Percentiles rank a stretch among this genome's conserved stretches.
phyloP scores from a whole-genome alignment of 208 protist species.

The Giardia duodenalis region DNA sequence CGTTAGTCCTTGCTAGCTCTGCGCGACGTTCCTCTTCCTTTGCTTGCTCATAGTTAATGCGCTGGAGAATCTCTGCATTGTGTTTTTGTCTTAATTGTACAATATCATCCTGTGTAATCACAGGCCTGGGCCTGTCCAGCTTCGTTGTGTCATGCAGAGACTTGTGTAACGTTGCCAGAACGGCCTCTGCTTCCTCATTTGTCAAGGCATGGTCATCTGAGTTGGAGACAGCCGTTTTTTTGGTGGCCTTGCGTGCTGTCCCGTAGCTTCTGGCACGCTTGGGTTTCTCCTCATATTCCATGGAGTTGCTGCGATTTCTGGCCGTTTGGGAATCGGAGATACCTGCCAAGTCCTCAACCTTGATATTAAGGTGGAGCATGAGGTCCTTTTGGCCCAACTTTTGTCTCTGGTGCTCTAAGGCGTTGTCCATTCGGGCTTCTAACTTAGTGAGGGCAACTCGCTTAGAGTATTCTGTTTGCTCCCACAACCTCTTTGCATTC shows the following conservation, averaged over 20 bases:
- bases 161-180: not conserved
- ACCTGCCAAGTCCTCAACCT: not conserved
- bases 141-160: not conserved
- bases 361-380: not conserved
- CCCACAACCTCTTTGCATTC: not conserved
- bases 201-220: not conserved
- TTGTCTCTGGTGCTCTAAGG: not conserved
- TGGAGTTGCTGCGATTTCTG: not conserved
- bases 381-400: not conserved
- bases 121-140: not conserved
- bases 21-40: not conserved
- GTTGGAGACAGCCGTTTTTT: not conserved
- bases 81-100: not conserved
- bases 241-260: not conserved
- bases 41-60: not conserved
- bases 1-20: not conserved
- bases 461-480: not conserved
- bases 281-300: not conserved
- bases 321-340: not conserved
- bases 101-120: not conserved
- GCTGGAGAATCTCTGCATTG: not conserved
- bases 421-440: not conserved
- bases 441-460: not conserved
- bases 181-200: not conserved
- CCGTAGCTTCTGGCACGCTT: not conserved